Percentiles rank a stretch among this genome's conserved stretches.
These are phyloP conservation scores for Microbotryum violaceum DNA, from an alignment of 1,284 basidiomycete genomes.

Conservation along the genomic window DNA sequence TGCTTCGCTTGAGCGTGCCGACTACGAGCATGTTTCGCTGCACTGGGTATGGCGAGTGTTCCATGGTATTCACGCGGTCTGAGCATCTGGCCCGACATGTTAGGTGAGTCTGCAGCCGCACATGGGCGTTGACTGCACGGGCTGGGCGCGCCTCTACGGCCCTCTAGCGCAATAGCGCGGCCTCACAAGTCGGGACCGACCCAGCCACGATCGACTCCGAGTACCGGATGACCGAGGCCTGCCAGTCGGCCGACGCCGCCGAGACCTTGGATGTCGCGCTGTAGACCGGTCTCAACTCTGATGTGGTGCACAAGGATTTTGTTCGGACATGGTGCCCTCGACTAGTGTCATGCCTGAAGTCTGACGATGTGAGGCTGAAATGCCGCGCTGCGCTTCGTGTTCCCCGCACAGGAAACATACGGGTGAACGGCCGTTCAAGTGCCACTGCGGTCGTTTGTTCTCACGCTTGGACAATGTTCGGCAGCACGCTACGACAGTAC, in stretches of 20 bases:
- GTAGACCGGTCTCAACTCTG: no score
- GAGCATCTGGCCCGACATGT: slow-evolving; percentile 94
- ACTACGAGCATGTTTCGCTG: slow-evolving; percentile 88
- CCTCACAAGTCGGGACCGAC: no score
- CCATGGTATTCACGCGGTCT: slow-evolving; percentile 90
- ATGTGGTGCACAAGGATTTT: no score
- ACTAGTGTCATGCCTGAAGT: no score
- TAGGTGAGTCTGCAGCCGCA: slow-evolving; percentile 50
- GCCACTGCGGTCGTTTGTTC: slow-evolving; percentile 91
- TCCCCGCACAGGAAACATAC: slow-evolving; percentile 73
- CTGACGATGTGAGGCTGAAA: neutral
- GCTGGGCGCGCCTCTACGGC: no score
- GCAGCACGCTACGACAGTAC: slow-evolving; percentile 92
- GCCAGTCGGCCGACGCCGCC: no score
- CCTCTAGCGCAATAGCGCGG: no score
- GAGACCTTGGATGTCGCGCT: no score
- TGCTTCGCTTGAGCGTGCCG: no score
- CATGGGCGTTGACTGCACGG: no score
- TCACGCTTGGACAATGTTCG: slow-evolving; percentile 92
- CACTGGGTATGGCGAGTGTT: slow-evolving; percentile 85
- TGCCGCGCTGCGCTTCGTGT: neutral
- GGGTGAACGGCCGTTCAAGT: slow-evolving; percentile 85
- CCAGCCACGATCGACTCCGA: no score
- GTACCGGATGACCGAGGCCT: no score
- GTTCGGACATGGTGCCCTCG: neutral